phyloP scores from a whole-genome alignment of 2,329 filamentous ascomycete genomes.

The Penicillium concentricum region DNA sequence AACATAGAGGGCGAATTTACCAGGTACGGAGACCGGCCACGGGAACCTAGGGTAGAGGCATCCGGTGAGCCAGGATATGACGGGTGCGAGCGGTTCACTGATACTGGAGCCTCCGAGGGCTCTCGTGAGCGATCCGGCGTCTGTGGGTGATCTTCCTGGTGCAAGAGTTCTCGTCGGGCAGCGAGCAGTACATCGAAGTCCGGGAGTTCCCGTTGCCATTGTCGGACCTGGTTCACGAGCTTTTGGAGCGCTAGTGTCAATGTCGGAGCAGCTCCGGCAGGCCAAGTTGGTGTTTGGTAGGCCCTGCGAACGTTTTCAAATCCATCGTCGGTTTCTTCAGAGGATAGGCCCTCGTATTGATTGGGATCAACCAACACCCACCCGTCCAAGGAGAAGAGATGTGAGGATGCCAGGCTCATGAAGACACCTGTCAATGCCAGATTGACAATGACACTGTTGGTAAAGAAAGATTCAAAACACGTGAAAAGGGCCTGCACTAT shows the following conservation, averaged over 20 bases:
- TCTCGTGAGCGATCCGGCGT: constrained; percentile 20
- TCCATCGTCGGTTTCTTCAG: constrained; percentile 30
- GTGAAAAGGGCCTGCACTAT: constrained; percentile 53
- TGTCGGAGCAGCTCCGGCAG: constrained; percentile 46
- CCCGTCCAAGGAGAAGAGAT: constrained; percentile 80
- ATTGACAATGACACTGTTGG: constrained; percentile 90
- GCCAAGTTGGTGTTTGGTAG: constrained; percentile 49
- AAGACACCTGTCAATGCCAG: constrained; percentile 81
- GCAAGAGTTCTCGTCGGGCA: constrained; percentile 52
- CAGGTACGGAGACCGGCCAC: constrained; percentile 19
- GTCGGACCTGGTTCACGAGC: constrained; percentile 61
- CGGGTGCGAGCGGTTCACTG: constrained; percentile 19
- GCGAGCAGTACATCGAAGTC: constrained; percentile 71
- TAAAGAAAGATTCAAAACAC: constrained; percentile 75
- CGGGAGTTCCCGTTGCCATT: constrained; percentile 63
- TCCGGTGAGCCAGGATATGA: constrained; percentile 22
- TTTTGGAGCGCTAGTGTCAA: constrained; percentile 59
- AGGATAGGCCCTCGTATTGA: constrained; percentile 47
- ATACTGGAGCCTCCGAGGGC: constrained; percentile 21
- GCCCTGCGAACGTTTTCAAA: constrained; percentile 28
- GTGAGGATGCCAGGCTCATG: constrained; percentile 78
- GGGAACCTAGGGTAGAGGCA: constrained; percentile 10
- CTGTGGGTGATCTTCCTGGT: constrained; percentile 31
- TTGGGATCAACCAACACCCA: constrained; percentile 78
- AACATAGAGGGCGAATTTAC: constrained; percentile 5